Percentiles rank a stretch among this genome's conserved stretches.
These are phyloP conservation scores for Leptographium radiaticola DNA, from an alignment of 2,329 filamentous ascomycete genomes.

Conservation along the genomic window DNA sequence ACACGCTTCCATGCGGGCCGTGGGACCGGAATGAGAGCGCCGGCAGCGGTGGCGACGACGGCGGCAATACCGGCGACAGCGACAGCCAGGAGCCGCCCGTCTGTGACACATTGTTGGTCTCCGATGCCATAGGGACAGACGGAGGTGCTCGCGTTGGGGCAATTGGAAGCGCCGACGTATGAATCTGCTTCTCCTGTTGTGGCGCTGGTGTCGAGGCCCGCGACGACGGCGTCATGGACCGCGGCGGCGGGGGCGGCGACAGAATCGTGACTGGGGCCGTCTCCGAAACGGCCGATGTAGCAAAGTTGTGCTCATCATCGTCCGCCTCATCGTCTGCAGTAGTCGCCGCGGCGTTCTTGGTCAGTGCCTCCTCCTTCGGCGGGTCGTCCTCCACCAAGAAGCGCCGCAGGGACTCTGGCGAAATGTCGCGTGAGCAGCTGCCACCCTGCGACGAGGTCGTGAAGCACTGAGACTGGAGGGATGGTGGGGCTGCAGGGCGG, in stretches of 20 bases:
- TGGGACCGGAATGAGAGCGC: slow-evolving; percentile 22
- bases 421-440: slow-evolving; percentile 36
- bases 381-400: slow-evolving; percentile 34
- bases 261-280: slow-evolving; percentile 30
- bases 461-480: background rate
- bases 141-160: slow-evolving; percentile 5
- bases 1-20: slow-evolving; percentile 25
- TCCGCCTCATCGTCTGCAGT: slow-evolving; percentile 27
- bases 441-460: slow-evolving; percentile 22
- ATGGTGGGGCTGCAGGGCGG: background rate
- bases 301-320: slow-evolving; percentile 48
- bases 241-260: slow-evolving; percentile 39
- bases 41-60: slow-evolving; percentile 24
- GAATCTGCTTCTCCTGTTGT: too few species aligned
- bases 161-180: background rate
- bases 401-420: slow-evolving; percentile 39
- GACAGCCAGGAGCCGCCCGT: background rate
- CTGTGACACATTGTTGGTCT: background rate
- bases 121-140: background rate
- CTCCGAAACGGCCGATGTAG: slow-evolving; percentile 36
- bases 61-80: slow-evolving; percentile 13
- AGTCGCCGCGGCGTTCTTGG: background rate
- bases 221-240: slow-evolving; percentile 25
- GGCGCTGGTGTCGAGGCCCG: slow-evolving; percentile 14
- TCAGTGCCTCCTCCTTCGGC: background rate